Evolutionary conservation across 192 early-diverging fungal genomes (phyloP).

Genomic region (Coemansia javaensis): DNA sequence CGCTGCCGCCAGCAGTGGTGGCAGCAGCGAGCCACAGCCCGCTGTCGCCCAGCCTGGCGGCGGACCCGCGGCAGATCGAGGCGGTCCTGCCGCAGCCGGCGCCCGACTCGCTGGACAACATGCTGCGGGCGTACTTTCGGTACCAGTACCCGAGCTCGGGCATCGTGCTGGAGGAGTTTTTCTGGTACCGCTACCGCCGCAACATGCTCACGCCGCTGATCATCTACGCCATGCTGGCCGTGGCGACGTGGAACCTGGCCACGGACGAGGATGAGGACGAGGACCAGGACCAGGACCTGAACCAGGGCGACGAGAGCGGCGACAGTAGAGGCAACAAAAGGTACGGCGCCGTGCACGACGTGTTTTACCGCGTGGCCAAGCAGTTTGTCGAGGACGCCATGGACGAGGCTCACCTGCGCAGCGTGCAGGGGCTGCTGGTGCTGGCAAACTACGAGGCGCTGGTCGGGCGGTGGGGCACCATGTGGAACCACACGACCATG

Average conservation of each 20-base stretch:
- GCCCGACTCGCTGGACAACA: slow-evolving; percentile 43
- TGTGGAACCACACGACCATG: slow-evolving; percentile 53
- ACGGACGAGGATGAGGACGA: slow-evolving; percentile 19
- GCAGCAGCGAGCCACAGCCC: slow-evolving; percentile 33
- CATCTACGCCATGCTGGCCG: slow-evolving; percentile 45
- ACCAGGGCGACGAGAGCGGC: too few species aligned
- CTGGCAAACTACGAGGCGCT: slow-evolving; percentile 49
- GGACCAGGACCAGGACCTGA: too few species aligned
- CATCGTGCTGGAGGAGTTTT: slow-evolving; percentile 44
- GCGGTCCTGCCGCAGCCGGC: slow-evolving; percentile 23
- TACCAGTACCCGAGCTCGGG: slow-evolving; percentile 50
- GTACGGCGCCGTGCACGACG: slow-evolving; percentile 37
- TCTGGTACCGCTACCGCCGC: slow-evolving; percentile 45
- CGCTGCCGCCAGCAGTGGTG: too few species aligned
- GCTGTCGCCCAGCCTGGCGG: slow-evolving; percentile 10
- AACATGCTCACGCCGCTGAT: slow-evolving; percentile 51
- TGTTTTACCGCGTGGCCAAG: slow-evolving; percentile 40
- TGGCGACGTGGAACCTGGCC: slow-evolving; percentile 45
- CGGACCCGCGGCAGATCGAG: slow-evolving; percentile 36
- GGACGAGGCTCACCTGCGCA: slow-evolving; percentile 47
- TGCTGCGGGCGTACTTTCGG: slow-evolving; percentile 47
- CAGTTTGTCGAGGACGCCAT: slow-evolving; percentile 47
- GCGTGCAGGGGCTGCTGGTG: slow-evolving; percentile 45
- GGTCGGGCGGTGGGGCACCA: slow-evolving; percentile 48
- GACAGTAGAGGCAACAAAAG: slow-evolving; percentile 12